Evolutionary conservation across 1,139 yeast species (phyloP), one percentile per base, ranked within the genome.

Genomic region (Barnettozyma hawaiiensis): DNA sequence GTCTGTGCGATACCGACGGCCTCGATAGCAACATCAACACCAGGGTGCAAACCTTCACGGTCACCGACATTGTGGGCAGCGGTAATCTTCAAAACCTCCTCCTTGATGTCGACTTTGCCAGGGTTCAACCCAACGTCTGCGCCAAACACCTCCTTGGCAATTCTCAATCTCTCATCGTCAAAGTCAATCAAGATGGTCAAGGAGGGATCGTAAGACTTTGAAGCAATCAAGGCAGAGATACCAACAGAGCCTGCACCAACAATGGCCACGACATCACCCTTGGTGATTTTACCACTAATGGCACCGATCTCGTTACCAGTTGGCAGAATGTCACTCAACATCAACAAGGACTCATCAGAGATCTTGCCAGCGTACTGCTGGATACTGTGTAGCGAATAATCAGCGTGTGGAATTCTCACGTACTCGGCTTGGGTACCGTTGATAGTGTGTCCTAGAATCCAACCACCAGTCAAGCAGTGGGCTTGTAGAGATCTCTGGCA

Each of bases 221-320:
- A 62, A 7, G 71, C 62, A 37, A 69, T 52, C 46, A 70, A 51
- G 2, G 71, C 70, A 10, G 72, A 63, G 40, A 69, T 55, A 35
- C 76, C 76, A 35, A 71, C 70, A 6, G 76, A 73, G 4, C 76
- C 76, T n/a, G 67, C 57, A 33, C 76, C 77, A 37, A 71, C 71
- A 53, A 71, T 63, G 6, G 75, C 76, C 19, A 71, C 72, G 15
- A 62, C 48, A 46, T 70, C 74, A 43, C 69, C 70, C 42, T 63
- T 57, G 40, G 64, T 53, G 35, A 71, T 65, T 43, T 61, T 54
- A 37, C 67, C 73, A 12, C 61, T 50, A 2, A 70, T 39, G 3
- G 71, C 70, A 45, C 75, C 74, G 43, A 70, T 66, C 53, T 70
- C 75, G 49, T 65, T 69, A 35, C 73, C 73, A 8, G 73, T 69